phyloP scores from a whole-genome alignment of 495 filamentous ascomycete species.

The Penicillium arizonense region DNA sequence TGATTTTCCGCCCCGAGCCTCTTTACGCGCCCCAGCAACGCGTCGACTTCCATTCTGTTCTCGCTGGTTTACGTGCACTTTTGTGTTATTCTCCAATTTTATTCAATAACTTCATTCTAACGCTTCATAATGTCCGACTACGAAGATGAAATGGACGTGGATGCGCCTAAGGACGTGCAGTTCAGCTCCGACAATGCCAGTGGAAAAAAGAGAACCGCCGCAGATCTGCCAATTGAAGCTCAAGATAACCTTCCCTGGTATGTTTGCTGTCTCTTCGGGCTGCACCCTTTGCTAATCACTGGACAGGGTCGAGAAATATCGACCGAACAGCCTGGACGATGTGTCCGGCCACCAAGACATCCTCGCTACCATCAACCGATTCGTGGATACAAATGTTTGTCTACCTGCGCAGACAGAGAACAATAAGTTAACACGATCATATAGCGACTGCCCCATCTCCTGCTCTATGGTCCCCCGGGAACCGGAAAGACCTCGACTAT shows the following conservation, averaged over 20 bases:
- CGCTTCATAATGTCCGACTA: conserved; percentile 75
- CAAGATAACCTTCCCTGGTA: conserved; percentile 95
- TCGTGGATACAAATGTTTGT: conserved; percentile 81
- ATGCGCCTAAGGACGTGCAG: conserved; percentile 59
- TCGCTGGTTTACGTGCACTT: conserved; percentile 5
- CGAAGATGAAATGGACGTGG: conserved; percentile 88
- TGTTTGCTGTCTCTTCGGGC: neutral
- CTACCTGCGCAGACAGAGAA: neutral
- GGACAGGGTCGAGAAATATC: conserved; percentile 95
- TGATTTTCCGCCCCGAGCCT: conserved; percentile 46
- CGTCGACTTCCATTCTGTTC: conserved; percentile 26
- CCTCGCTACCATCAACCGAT: conserved; percentile 93
- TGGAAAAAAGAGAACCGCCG: conserved; percentile 84
- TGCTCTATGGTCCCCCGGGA: conserved; percentile 94
- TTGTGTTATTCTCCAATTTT: neutral
- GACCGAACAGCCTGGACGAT: conserved; percentile 82
- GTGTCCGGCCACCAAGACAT: conserved; percentile 99
- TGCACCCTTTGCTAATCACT: conserved; percentile 6
- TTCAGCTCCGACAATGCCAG: conserved; percentile 58
- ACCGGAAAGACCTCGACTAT: conserved; percentile 98
- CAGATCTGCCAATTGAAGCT: conserved; percentile 90
- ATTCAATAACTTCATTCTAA: neutral
- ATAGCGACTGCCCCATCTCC: conserved; percentile 86
- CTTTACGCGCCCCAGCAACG: conserved; percentile 45
- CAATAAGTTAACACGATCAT: conserved; percentile 3